phyloP scores from a whole-genome alignment of 1,139 yeast genomes.

The Magnusiomyces sp. region DNA sequence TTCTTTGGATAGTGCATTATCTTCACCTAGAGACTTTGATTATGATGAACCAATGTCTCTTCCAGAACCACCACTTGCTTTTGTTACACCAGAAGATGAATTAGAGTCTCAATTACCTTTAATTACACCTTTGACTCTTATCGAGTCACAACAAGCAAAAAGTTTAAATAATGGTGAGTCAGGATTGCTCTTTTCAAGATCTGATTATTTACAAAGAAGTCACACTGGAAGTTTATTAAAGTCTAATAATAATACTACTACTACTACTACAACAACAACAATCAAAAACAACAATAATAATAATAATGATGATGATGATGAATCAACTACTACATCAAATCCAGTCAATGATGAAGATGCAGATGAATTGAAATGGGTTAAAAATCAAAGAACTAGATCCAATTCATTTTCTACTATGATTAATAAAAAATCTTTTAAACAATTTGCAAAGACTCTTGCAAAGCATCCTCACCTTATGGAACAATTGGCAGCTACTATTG shows the following conservation, averaged over 20 bases:
- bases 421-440: constrained; percentile 6
- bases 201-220: no score
- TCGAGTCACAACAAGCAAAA: no score
- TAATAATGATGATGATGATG: no score
- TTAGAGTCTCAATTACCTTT: neutral
- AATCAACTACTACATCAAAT: neutral
- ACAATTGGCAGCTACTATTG: constrained; percentile 12
- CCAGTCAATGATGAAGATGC: neutral
- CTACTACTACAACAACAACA: no score
- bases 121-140: neutral
- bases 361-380: constrained; percentile 21
- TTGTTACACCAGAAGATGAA: neutral
- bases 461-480: constrained; percentile 5
- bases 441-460: neutral
- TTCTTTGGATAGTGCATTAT: neutral
- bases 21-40: constrained; percentile 5
- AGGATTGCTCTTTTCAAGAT: neutral
- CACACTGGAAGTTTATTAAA: neutral
- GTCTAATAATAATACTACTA: neutral
- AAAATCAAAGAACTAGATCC: constrained; percentile 23
- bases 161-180: neutral
- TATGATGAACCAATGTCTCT: neutral
- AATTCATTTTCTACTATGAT: constrained; percentile 23
- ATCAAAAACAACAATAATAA: no score
- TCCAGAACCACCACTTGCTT: neutral